These are phyloP conservation scores for Globisporangium parvum DNA, from an alignment of 352 stramenopile species.

Conservation along the genomic window DNA sequence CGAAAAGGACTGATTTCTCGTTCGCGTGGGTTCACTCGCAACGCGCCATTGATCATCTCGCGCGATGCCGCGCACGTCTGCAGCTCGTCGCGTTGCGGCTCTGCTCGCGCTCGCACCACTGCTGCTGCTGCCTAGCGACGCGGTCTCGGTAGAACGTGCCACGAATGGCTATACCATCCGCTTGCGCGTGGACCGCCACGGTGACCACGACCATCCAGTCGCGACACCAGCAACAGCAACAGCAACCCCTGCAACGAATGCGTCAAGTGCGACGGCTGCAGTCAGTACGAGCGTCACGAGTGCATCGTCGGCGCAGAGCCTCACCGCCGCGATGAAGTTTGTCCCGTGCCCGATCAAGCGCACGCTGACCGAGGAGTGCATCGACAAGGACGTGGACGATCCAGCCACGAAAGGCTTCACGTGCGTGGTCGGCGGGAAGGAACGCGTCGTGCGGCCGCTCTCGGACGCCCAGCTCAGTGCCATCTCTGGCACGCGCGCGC, in stretches of 20 bases:
- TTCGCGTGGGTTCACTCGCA: neutral
- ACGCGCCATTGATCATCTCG: neutral
- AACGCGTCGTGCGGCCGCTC: neutral
- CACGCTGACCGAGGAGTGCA: neutral
- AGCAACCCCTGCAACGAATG: neutral
- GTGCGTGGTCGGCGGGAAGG: constrained; percentile 7
- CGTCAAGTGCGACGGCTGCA: neutral
- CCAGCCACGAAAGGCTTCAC: neutral
- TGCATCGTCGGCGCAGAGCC: neutral
- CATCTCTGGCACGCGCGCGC: neutral
- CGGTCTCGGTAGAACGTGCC: neutral
- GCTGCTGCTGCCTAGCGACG: neutral
- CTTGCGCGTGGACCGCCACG: constrained; percentile 1
- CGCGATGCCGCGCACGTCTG: neutral
- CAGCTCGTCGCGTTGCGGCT: neutral
- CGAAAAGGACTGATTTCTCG: too few species aligned
- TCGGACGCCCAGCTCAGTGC: neutral
- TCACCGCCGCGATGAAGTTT: neutral
- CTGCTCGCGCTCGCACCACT: neutral
- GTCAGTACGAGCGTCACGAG: neutral
- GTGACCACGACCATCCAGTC: neutral
- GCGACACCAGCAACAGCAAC: neutral
- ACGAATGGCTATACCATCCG: neutral
- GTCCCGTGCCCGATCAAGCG: neutral
- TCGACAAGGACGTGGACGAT: neutral